phyloP scores from a whole-genome alignment of 2,329 filamentous ascomycete genomes.

The Fusarium clavum region DNA sequence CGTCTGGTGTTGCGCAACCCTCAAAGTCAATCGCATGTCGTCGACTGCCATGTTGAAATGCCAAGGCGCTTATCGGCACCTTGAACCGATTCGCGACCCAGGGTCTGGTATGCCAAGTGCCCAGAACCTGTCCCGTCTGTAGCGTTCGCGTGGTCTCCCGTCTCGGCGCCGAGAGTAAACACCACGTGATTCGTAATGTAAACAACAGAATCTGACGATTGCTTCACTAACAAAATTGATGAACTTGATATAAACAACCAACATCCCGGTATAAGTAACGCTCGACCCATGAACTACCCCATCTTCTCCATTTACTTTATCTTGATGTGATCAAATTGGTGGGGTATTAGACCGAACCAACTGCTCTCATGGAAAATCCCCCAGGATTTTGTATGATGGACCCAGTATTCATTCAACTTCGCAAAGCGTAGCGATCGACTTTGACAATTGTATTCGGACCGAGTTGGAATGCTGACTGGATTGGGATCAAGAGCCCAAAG shows the following conservation, averaged over 20 bases:
- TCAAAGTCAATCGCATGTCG: conserved; percentile 18
- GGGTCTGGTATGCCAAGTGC: conserved; percentile 41
- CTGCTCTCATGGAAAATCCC: conserved; percentile 12
- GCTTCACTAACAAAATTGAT: not conserved
- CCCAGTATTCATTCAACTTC: conserved; percentile 29
- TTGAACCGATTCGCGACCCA: conserved; percentile 42
- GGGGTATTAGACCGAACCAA: conserved; percentile 27
- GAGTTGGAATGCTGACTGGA: not conserved
- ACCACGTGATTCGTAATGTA: conserved; percentile 28
- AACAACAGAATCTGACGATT: not conserved
- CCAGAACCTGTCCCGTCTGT: conserved; percentile 35
- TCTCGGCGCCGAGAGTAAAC: conserved; percentile 15
- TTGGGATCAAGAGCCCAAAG: not conserved
- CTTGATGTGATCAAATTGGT: conserved; percentile 23
- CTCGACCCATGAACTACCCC: conserved; percentile 30
- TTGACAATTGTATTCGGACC: conserved; percentile 6
- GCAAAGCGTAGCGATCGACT: conserved; percentile 2
- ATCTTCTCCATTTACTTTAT: conserved; percentile 28
- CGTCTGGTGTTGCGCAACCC: not conserved
- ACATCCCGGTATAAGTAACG: conserved; percentile 5
- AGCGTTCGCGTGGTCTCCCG: conserved; percentile 28
- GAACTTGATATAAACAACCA: not conserved
- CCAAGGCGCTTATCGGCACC: conserved; percentile 46
- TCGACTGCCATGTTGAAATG: conserved; percentile 32
- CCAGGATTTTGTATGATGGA: conserved; percentile 16